These are phyloP conservation scores for Vinca minor DNA, from an alignment of 257 asterid genomes.

Conservation along the genomic window DNA sequence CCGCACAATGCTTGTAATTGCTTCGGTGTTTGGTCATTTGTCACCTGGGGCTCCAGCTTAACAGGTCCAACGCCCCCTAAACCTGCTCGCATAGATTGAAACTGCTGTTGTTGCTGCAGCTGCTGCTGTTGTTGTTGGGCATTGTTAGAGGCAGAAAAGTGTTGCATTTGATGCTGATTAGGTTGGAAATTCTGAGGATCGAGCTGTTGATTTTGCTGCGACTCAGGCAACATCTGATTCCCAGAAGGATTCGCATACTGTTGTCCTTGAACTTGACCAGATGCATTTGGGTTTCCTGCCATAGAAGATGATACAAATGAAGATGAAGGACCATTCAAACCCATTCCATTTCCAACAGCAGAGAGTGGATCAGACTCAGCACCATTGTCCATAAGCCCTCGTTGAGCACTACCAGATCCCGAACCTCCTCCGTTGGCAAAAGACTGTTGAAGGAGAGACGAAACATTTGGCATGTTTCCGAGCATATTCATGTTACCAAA, in stretches of 20 bases:
- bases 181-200: conserved; percentile 50
- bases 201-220: conserved; percentile 54
- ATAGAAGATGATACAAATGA: conserved; percentile 40
- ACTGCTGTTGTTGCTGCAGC: too few relatives aligned
- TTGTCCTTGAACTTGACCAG: conserved; percentile 65
- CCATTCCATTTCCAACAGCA: conserved; percentile 50
- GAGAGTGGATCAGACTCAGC: conserved; percentile 59
- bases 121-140: conserved; percentile 46
- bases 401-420: conserved; percentile 56
- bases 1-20: conserved; percentile 57
- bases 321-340: conserved; percentile 46
- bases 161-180: conserved; percentile 59
- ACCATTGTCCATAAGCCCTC: conserved; percentile 54
- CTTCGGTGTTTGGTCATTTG: conserved; percentile 52
- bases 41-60: conserved; percentile 58
- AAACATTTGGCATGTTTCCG: conserved; percentile 59
- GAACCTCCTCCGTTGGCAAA: conserved; percentile 66
- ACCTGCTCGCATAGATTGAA: conserved; percentile 58
- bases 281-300: conserved; percentile 34
- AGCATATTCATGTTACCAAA: conserved; percentile 55
- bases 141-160: conserved; percentile 50
- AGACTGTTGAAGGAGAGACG: conserved; percentile 62
- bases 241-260: conserved; percentile 50
- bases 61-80: conserved; percentile 53
- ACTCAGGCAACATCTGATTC: conserved; percentile 54